These are phyloP conservation scores for Penicillium fimorum DNA, from an alignment of 495 filamentous ascomycete species.

Conservation along the genomic window DNA sequence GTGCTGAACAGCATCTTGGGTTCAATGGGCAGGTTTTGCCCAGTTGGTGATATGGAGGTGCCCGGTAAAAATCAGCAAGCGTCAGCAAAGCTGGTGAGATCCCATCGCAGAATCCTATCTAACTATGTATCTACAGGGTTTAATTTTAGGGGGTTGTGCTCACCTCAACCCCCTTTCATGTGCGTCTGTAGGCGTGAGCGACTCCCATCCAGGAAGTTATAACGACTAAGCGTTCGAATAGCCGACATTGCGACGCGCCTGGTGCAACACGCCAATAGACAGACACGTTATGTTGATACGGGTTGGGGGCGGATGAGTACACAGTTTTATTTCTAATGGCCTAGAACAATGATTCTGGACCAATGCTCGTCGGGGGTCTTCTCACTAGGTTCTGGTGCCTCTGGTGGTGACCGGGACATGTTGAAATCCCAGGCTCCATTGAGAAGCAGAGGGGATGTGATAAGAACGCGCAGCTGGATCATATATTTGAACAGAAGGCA, in stretches of 20 bases:
- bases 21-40: no score
- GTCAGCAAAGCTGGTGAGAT: not conserved
- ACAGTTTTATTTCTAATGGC: conserved; percentile 43
- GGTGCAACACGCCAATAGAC: no score
- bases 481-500: conserved; percentile 53
- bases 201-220: no score
- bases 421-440: conserved; percentile 63
- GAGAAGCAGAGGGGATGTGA: conserved; percentile 53
- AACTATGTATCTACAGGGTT: not conserved
- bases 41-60: not conserved
- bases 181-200: not conserved
- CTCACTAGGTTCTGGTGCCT: conserved; percentile 39
- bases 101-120: not conserved
- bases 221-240: no score
- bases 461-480: conserved; percentile 64
- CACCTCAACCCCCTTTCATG: not conserved
- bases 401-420: conserved; percentile 47
- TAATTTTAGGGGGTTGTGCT: not conserved
- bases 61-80: not conserved
- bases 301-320: no score
- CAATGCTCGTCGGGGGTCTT: conserved; percentile 36
- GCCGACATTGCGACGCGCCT: no score
- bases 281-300: no score
- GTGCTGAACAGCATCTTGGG: no score
- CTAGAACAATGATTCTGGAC: conserved; percentile 57